Base-by-base conservation (phyloP, 768 basidiomycete species). In the Phaeotremella fagi region DNA sequence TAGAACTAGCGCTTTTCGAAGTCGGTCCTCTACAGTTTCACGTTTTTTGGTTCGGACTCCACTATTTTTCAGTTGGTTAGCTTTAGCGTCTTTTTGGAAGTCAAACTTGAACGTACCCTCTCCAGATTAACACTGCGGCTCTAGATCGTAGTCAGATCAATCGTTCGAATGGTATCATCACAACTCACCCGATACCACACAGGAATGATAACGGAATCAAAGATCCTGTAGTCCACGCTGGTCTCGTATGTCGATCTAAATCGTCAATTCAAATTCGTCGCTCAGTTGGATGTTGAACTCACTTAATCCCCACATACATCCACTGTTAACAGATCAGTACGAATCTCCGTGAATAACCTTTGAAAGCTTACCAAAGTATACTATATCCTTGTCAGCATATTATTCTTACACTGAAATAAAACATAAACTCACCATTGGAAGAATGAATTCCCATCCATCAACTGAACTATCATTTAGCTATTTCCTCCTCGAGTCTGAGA, bases 221-320 rank as follows among this genome's bases (percentile, higher is more conserved):
- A 27, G 77, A 77, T 0, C 82, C 78, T 0, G 77, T 77, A 1
- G 76, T 77, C 77, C 77, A 77, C 14, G 77, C 64, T 23, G 77
- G 77, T 29, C 77, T 59, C 28, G 64, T 43, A 48, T 64, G 61
- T 46, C 68, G 52, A 50, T 71, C 55, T 63, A 43, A 55, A 23
- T 42, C 22, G 16, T 27, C 50, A 12, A 37, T 36, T 12, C 23
- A 26, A 26, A 31, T 33, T 36, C 16, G 28, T 18, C 25, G 23
- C n/a, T 70, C 59, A 18, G 3, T 16, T 28, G 5, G 20, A 15
- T 7, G 37, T 24, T 12, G 20, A 24, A 61, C 55, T 64, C 53
- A 60, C 70, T 82, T 64, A 89, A 63, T 6, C 83, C 80, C 88
- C 88, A 90, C 87, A 89, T 88, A 41, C 80, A 82, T 9, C 81